Evolutionary conservation across 139 green algal species (phyloP), one percentile per base, ranked within the genome.

Genomic region (Chlamydomonas incerta): DNA sequence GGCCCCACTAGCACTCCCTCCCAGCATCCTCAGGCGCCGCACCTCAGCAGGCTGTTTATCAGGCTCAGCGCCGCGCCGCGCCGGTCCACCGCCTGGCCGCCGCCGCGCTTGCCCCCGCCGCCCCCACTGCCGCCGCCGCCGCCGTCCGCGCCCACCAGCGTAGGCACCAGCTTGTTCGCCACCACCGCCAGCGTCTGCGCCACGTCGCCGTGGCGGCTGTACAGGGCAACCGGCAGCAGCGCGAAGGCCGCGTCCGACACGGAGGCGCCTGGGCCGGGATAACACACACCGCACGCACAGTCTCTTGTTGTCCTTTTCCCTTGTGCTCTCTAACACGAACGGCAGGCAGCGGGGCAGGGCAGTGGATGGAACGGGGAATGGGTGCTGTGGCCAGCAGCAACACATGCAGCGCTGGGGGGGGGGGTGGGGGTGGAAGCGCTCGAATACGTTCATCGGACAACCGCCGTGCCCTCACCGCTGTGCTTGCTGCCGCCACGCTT

Each of bases 111-210:
- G 68, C 41, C 74, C 18, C 18, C 68, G 17, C 29, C 37, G 8
- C 41, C 41, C 41, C 41, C 41, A 8, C 41, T 8, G 5, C 41
- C 41, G 41, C 41, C 41, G 41, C 41, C 8, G 41, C 41, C 35
- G 10, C 34, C 65, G 23, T 65, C 63, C 23, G 52, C 17, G 31
- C 85, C 88, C 55, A 95, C 57, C 31, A 95, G 62, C 17, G 83
- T 35, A 0, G 88, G 87, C 24, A 89, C 82, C 37, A 96, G 86
- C 29, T 81, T 80, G 34, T 89, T 88, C 73, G 94, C 76, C 35
- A 96, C 71, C 26, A 81, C 52, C 14, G 91, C 87, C 18, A 88
- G 70, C 4, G 69, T 81, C 13, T 91, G 87, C 6, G 62, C 37
- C n/a, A 90, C 55, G 69, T 33, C 58, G 11, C 89, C 93, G 73